phyloP scores from a whole-genome alignment of 768 basidiomycete species.

The Wakefieldia striispora region DNA sequence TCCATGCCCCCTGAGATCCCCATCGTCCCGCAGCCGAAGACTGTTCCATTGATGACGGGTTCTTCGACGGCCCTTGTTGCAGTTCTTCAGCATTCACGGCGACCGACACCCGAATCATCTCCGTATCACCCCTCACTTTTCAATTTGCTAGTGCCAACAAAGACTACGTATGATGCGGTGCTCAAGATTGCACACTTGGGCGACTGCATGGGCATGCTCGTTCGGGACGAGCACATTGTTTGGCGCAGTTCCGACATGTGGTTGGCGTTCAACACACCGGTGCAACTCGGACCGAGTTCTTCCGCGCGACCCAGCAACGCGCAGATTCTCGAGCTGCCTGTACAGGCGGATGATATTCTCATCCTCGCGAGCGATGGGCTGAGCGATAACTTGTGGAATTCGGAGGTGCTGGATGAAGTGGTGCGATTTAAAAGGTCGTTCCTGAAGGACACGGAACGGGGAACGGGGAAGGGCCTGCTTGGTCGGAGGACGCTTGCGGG shows the following conservation, averaged over 20 bases:
- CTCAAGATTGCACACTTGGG: slow-evolving; percentile 83
- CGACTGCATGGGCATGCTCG: slow-evolving; percentile 85
- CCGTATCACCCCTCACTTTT: slow-evolving; percentile 19
- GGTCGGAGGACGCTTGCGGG: slow-evolving; percentile 57
- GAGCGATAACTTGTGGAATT: slow-evolving; percentile 86
- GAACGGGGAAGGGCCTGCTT: slow-evolving; percentile 30
- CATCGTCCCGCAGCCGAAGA: slow-evolving; percentile 17
- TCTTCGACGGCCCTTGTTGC: slow-evolving; percentile 71
- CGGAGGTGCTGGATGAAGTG: slow-evolving; percentile 83
- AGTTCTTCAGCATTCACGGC: slow-evolving; percentile 48
- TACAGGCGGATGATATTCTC: slow-evolving; percentile 69
- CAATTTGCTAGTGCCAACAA: slow-evolving; percentile 24
- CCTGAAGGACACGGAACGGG: slow-evolving; percentile 20
- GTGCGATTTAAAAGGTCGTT: slow-evolving; percentile 49
- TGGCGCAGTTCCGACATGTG: slow-evolving; percentile 95
- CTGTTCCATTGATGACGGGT: slow-evolving; percentile 49
- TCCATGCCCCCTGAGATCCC: slow-evolving; percentile 15
- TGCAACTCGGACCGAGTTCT: slow-evolving; percentile 60
- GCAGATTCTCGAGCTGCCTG: slow-evolving; percentile 66
- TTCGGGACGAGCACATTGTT: slow-evolving; percentile 72
- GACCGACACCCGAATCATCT: slow-evolving; percentile 12
- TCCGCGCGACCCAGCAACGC: slow-evolving; percentile 66
- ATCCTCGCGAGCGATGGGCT: slow-evolving; percentile 82
- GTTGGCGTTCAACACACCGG: slow-evolving; percentile 74
- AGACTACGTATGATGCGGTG: slow-evolving; percentile 50